Evolutionary conservation across 2,329 filamentous ascomycete genomes (phyloP).

Genomic region (Trichoderma sp.): DNA sequence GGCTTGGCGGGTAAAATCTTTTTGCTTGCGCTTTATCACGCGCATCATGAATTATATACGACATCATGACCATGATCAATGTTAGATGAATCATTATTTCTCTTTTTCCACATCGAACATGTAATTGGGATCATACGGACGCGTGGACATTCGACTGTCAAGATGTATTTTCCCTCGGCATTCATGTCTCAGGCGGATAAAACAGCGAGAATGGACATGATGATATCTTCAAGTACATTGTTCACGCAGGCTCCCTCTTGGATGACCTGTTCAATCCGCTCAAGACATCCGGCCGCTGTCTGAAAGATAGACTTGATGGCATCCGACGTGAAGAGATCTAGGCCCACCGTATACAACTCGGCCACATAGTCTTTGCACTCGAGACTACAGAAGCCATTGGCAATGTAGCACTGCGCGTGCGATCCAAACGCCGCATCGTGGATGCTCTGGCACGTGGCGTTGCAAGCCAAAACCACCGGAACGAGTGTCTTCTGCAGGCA

Average conservation of each 20-base stretch:
- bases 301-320: conserved; percentile 16
- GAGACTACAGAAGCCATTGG: conserved; percentile 21
- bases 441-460: conserved; percentile 20
- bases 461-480: conserved; percentile 8
- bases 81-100: not conserved
- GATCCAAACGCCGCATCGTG: conserved; percentile 19
- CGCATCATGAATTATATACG: not conserved
- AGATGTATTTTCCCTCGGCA: not conserved
- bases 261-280: conserved; percentile 10
- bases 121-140: not conserved
- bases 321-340: conserved; percentile 19
- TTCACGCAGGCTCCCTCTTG: conserved; percentile 19
- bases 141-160: not conserved
- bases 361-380: conserved; percentile 11
- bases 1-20: not conserved
- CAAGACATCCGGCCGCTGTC: conserved; percentile 4
- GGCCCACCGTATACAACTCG: conserved; percentile 14
- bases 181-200: not conserved
- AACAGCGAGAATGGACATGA: not conserved
- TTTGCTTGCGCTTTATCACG: conserved; percentile 2
- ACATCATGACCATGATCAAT: not conserved
- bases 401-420: conserved; percentile 20
- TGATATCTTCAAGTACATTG: conserved; percentile 5
- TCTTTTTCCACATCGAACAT: not conserved
- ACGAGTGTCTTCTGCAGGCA: conserved; percentile 22